Evolutionary conservation across 106 monocot species (phyloP).

Genomic region (Cymbidium sinense): DNA sequence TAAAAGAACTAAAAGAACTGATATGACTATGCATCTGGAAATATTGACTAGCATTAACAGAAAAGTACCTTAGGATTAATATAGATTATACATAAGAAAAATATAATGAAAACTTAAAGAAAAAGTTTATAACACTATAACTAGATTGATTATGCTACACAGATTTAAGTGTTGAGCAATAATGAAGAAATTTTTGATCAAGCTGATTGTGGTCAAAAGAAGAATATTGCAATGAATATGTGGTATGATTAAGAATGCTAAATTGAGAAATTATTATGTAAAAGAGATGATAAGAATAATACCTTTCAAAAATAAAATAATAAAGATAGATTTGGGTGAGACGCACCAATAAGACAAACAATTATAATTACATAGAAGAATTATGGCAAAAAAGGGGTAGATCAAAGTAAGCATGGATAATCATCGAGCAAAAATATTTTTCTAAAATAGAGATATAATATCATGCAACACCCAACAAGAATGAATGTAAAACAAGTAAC

Average conservation of each 20-base stretch:
- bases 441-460: neutral
- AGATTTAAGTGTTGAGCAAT: neutral
- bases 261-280: neutral
- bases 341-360: neutral
- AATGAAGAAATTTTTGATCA: neutral
- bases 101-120: neutral
- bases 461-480: neutral
- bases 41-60: neutral
- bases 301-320: neutral
- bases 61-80: neutral
- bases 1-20: neutral
- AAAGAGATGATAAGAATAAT: neutral
- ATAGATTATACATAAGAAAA: neutral
- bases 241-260: neutral
- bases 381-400: neutral
- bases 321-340: neutral
- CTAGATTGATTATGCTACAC: neutral
- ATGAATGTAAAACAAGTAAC: neutral
- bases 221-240: neutral
- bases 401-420: neutral
- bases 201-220: neutral
- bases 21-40: neutral
- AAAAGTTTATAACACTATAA: too few relatives aligned
- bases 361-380: neutral
- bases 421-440: neutral